Percentiles rank a stretch among this genome's conserved stretches.
These are phyloP conservation scores for Anethum foeniculum DNA, from an alignment of 140 eudicot species.

Conservation along the genomic window DNA sequence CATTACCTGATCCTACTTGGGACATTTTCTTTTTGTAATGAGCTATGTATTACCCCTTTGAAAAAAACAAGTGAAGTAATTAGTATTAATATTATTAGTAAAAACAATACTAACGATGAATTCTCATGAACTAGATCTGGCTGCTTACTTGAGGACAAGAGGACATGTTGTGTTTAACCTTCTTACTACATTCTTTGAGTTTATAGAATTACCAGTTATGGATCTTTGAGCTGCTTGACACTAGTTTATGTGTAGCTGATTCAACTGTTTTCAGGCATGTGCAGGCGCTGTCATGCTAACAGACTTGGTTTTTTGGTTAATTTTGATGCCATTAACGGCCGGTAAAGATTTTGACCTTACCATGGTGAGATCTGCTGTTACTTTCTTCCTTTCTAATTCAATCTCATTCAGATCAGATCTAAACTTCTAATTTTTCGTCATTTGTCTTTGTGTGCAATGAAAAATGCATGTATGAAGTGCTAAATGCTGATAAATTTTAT, in stretches of 20 bases:
- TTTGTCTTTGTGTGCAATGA: neutral
- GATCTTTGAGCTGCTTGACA: constrained; percentile 5
- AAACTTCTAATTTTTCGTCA: neutral
- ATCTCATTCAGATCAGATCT: neutral
- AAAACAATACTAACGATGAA: neutral
- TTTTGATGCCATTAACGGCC: constrained; percentile 59
- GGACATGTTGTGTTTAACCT: neutral
- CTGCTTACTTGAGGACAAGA: neutral
- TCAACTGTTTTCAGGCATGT: constrained; percentile 48
- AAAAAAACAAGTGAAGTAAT: neutral
- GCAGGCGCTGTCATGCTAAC: constrained; percentile 82
- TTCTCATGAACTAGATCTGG: neutral
- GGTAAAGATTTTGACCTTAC: constrained; percentile 59
- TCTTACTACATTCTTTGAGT: neutral
- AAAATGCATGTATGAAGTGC: neutral
- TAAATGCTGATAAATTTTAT: neutral
- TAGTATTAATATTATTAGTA: neutral
- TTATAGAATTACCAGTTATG: neutral
- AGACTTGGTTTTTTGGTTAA: constrained; percentile 78
- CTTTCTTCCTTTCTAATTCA: neutral
- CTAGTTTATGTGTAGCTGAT: neutral
- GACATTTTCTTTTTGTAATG: neutral
- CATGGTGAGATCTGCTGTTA: constrained; percentile 37
- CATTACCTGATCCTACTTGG: neutral
- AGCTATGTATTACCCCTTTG: neutral